Evolutionary conservation across 352 stramenopile genomes (phyloP).

Genomic region (Thalassiosira exigua): DNA sequence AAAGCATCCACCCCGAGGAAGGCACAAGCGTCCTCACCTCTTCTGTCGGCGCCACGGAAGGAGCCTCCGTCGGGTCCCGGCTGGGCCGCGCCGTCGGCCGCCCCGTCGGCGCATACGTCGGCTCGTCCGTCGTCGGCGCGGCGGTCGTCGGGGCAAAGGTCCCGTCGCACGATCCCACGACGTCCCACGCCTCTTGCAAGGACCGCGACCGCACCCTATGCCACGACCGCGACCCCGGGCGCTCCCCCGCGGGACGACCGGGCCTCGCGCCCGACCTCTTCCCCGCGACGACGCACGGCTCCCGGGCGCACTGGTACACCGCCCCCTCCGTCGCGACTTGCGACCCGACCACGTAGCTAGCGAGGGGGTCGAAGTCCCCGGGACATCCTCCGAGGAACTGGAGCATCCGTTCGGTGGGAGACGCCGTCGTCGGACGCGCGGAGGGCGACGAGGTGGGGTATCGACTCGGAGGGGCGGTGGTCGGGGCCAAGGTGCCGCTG

Average conservation of each 20-base stretch:
- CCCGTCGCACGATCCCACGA: conserved; percentile 17
- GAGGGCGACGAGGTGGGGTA: conserved; percentile 1
- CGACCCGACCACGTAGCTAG: conserved; percentile 11
- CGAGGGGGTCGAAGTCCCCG: conserved; percentile 3
- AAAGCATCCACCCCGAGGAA: too few species aligned
- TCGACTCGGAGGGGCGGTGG: background rate
- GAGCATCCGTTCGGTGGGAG: background rate
- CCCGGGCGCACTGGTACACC: conserved; percentile 25
- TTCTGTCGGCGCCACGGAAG: too few species aligned
- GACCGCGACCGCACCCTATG: background rate
- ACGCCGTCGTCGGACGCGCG: background rate
- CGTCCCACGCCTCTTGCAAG: conserved; percentile 19
- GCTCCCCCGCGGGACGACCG: too few species aligned
- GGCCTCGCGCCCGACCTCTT: too few species aligned
- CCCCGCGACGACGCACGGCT: too few species aligned
- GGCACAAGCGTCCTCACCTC: too few species aligned
- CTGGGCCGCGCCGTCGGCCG: too few species aligned
- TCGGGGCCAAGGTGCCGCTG: conserved; percentile 10
- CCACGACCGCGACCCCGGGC: too few species aligned
- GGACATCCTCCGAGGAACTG: conserved; percentile 20
- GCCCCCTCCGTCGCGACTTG: conserved; percentile 12
- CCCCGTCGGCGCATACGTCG: too few species aligned
- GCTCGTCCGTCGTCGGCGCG: too few species aligned
- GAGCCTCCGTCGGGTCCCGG: too few species aligned
- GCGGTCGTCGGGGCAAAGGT: conserved; percentile 6